These are phyloP conservation scores for Magnolia changhungtana DNA, from an alignment of 164 flowering plant genomes.

Conservation along the genomic window DNA sequence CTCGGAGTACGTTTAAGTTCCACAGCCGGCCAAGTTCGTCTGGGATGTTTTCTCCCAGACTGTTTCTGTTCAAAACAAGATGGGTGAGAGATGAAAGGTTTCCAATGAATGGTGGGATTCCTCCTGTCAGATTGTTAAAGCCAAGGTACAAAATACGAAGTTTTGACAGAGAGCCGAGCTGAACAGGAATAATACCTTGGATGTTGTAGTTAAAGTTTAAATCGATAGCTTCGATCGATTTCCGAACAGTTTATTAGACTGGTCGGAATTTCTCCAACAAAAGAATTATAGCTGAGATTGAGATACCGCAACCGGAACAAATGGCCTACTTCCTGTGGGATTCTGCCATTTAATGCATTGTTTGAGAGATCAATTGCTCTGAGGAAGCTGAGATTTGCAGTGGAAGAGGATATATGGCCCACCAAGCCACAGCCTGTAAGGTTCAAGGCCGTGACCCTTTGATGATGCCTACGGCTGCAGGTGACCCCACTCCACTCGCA, in stretches of 20 bases:
- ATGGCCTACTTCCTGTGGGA: constrained; percentile 12
- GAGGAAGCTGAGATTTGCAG: constrained; percentile 16
- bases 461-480: constrained; percentile 7
- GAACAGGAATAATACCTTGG: constrained; percentile 6
- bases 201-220: neutral
- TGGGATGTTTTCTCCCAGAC: neutral
- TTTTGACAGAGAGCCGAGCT: constrained; percentile 1
- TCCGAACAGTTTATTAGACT: constrained; percentile 5
- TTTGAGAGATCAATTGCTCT: neutral
- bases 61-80: neutral
- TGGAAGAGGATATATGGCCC: constrained; percentile 2
- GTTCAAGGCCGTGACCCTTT: constrained; percentile 2
- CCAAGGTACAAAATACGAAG: neutral
- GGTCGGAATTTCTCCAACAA: constrained; percentile 12
- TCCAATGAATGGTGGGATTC: neutral
- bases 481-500: constrained; percentile 16
- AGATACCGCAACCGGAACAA: constrained; percentile 6
- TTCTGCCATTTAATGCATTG: constrained; percentile 5
- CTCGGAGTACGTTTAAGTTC: neutral
- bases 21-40: neutral
- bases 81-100: neutral
- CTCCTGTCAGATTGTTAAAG: neutral
- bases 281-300: neutral
- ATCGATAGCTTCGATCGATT: neutral
- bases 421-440: neutral